Evolutionary conservation across 192 early-diverging fungal species (phyloP).

Genomic region (Funneliformis geosporum): DNA sequence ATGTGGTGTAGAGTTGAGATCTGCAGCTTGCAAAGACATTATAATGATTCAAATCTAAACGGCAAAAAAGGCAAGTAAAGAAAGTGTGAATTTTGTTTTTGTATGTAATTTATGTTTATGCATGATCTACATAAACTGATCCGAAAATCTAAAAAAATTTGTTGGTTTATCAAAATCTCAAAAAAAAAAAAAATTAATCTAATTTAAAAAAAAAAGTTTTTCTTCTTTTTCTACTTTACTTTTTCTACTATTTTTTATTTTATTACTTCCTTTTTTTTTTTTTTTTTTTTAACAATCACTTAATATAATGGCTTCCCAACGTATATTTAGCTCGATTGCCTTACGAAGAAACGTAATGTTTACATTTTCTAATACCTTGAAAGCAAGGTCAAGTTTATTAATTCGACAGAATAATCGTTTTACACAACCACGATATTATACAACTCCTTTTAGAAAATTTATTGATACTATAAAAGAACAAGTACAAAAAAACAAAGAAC

Average conservation of each 20-base stretch:
- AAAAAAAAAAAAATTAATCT: too few relatives aligned
- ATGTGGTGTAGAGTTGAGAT: neutral
- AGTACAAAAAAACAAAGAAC: constrained; percentile 91
- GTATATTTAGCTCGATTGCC: neutral
- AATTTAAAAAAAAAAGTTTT: too few relatives aligned
- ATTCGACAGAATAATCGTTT: neutral
- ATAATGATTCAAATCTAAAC: neutral
- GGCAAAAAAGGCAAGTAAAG: neutral
- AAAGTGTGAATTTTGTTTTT: neutral
- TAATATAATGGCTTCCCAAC: neutral
- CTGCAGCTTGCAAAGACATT: constrained; percentile 9
- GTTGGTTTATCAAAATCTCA: too few relatives aligned
- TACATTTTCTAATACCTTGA: neutral
- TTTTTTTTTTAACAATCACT: too few relatives aligned
- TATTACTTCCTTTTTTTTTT: too few relatives aligned
- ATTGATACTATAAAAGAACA: constrained; percentile 89
- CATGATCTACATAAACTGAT: neutral
- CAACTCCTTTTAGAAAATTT: constrained; percentile 58
- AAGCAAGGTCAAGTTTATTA: neutral
- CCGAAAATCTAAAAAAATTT: too few relatives aligned
- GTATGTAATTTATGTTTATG: neutral
- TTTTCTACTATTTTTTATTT: too few relatives aligned
- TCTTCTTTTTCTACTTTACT: too few relatives aligned
- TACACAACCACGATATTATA: neutral
- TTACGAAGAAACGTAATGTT: neutral